Percentiles rank a stretch among this genome's conserved stretches.
phyloP scores from a whole-genome alignment of 345 rosid species.

The Abelmoschus esculentus region DNA sequence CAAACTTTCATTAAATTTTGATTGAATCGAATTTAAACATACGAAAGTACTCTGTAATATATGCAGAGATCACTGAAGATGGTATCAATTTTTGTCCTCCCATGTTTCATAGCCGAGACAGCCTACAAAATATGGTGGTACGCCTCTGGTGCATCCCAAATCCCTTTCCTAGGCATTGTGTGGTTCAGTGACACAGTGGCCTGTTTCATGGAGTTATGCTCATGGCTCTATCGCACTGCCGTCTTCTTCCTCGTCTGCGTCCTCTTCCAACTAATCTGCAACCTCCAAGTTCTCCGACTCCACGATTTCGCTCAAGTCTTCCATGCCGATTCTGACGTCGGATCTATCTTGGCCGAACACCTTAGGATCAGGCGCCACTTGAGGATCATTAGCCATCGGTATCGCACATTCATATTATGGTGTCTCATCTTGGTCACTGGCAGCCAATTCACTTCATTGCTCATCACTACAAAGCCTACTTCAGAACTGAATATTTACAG shows the following conservation, averaged over 20 bases:
- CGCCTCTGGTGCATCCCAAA: conserved; percentile 83
- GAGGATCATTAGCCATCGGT: conserved; percentile 84
- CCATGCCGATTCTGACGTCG: conserved; percentile 66
- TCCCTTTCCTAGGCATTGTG: conserved; percentile 78
- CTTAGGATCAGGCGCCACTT: conserved; percentile 73
- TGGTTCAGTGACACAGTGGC: conserved; percentile 69
- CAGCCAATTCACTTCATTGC: conserved; percentile 77
- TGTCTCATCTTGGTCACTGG: conserved; percentile 66
- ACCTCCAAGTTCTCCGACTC: conserved; percentile 83
- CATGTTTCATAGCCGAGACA: conserved; percentile 63
- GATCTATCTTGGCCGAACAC: conserved; percentile 62
- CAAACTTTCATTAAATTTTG: too few species aligned
- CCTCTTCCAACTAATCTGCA: conserved; percentile 78
- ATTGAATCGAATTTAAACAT: neutral
- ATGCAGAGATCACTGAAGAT: conserved; percentile 76
- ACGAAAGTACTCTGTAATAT: neutral
- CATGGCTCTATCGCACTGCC: conserved; percentile 84
- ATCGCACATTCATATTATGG: conserved; percentile 53
- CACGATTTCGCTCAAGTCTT: conserved; percentile 79
- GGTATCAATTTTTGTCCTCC: conserved; percentile 54
- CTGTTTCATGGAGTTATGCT: conserved; percentile 72
- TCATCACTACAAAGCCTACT: conserved; percentile 52
- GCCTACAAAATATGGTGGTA: conserved; percentile 98
- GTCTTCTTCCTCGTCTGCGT: conserved; percentile 78
- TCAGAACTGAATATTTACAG: conserved; percentile 47